Conservation (phyloP, 345 rosid genomes). For the Murraya koenigii region DNA sequence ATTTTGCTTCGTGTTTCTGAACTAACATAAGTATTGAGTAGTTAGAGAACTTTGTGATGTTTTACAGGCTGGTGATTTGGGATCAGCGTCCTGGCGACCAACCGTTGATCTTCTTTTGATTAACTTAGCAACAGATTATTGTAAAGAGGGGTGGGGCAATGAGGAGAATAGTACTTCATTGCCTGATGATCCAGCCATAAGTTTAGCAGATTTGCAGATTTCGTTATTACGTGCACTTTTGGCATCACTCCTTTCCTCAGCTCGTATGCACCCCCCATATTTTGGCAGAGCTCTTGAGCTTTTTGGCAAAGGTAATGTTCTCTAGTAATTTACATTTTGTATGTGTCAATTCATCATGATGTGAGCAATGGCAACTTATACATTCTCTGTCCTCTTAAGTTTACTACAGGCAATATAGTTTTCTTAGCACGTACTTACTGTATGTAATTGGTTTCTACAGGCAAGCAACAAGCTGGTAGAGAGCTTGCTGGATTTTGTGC, state of each 20-base stretch:
- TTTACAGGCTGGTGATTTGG: constrained; percentile 65
- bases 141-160: constrained; percentile 50
- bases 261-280: constrained; percentile 51
- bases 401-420: neutral
- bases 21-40: neutral
- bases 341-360: constrained; percentile 1
- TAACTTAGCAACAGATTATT: constrained; percentile 48
- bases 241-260: constrained; percentile 73
- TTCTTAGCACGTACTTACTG: neutral
- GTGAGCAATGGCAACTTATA: neutral
- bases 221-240: constrained; percentile 67
- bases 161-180: constrained; percentile 35
- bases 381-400: neutral
- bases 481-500: constrained; percentile 62
- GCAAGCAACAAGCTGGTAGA: constrained; percentile 51
- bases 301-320: constrained; percentile 61
- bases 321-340: neutral
- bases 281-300: constrained; percentile 70
- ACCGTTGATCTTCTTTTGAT: constrained; percentile 59
- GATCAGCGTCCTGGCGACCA: constrained; percentile 64
- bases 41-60: neutral
- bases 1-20: neutral
- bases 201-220: constrained; percentile 57
- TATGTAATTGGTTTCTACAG: constrained; percentile 32
- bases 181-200: constrained; percentile 29